A percentile compares a stretch with the other conserved stretches of the same genome.
Conservation (phyloP, 139 green algal genomes). For the Yamagishiella unicocca region DNA sequence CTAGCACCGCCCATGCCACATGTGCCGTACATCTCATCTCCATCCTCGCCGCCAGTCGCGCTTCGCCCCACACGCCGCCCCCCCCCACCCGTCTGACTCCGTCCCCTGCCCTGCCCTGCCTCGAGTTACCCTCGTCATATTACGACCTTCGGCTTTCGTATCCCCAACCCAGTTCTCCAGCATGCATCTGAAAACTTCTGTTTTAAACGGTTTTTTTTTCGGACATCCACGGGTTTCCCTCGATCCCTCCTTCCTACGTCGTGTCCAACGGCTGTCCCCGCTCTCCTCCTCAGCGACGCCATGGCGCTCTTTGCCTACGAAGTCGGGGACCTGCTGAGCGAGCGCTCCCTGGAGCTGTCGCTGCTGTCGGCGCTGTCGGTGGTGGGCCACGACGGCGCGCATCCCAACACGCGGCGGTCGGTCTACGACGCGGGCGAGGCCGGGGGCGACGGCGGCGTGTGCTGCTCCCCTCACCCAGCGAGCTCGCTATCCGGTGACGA, state of each 20-base stretch:
- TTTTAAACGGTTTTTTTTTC: no score
- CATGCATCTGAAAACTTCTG: no score
- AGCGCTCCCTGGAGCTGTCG: slow-evolving; percentile 69
- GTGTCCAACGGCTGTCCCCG: no score
- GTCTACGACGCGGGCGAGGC: background rate
- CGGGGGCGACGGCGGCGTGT: background rate
- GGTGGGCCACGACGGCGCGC: slow-evolving; percentile 41
- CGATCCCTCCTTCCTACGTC: no score
- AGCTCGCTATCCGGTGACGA: slow-evolving; percentile 17
- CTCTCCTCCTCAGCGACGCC: slow-evolving; percentile 52
- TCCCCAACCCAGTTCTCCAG: no score
- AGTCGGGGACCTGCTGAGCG: slow-evolving; percentile 62
- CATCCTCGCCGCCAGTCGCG: no score
- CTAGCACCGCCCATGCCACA: no score
- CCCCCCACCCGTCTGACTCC: background rate
- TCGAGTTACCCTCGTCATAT: background rate
- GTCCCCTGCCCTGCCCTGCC: no score
- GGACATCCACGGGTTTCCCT: no score
- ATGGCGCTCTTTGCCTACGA: slow-evolving; percentile 75
- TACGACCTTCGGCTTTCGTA: no score
- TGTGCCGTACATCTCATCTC: no score
- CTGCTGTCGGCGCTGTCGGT: slow-evolving; percentile 70
- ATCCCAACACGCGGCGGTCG: slow-evolving; percentile 13
- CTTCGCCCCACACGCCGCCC: no score
- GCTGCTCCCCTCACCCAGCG: background rate